A percentile compares a stretch with the other conserved stretches of the same genome.
Conservation (phyloP, 306 rosid genomes). For the Pyrus communis region DNA sequence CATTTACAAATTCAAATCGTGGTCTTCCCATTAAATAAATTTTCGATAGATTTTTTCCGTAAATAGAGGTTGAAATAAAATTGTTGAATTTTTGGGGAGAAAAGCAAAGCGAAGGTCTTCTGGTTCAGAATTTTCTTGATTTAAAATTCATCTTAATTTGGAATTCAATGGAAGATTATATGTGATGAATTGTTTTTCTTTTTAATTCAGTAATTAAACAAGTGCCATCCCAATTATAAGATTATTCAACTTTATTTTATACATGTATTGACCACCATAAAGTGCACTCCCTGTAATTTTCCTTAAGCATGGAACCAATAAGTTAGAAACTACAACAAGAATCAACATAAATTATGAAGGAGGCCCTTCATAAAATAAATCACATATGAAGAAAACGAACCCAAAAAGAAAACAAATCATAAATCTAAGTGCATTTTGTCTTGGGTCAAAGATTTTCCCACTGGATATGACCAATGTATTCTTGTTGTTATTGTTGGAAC, state of each 20-base stretch:
- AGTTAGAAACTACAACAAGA: background rate
- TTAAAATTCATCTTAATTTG: too few species aligned
- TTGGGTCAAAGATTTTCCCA: conserved; percentile 28
- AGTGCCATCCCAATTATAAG: background rate
- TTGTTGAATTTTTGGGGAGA: too few species aligned
- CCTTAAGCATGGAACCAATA: background rate
- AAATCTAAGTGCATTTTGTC: conserved; percentile 11
- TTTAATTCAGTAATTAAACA: background rate
- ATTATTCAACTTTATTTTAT: background rate
- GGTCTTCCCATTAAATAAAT: too few species aligned
- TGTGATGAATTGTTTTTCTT: too few species aligned
- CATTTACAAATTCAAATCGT: too few species aligned
- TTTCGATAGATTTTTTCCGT: too few species aligned
- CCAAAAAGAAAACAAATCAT: background rate
- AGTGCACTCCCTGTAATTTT: background rate
- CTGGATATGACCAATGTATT: conserved; percentile 39
- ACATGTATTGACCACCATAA: background rate
- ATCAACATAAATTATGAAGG: background rate
- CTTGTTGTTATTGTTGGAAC: conserved; percentile 17
- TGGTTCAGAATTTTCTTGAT: too few species aligned
- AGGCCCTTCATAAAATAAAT: background rate
- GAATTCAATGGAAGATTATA: too few species aligned
- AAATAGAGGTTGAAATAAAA: too few species aligned
- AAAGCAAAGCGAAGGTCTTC: too few species aligned
- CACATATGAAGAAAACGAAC: background rate